phyloP scores from a whole-genome alignment of 306 rosid species.

The Fragaria nilgerrensis region DNA sequence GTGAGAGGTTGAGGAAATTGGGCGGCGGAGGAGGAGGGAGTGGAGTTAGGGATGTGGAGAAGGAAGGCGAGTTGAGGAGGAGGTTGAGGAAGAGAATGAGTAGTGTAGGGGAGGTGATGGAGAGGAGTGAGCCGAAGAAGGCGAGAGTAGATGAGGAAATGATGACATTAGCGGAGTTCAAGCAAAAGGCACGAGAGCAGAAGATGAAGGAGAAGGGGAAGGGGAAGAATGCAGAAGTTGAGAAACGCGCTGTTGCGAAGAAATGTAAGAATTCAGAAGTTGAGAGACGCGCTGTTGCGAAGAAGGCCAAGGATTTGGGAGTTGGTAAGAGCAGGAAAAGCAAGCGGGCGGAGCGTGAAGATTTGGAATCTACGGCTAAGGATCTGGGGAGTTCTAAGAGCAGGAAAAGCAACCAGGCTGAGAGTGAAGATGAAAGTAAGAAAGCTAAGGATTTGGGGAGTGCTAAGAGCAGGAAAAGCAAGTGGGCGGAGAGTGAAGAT shows the following conservation, averaged over 20 bases:
- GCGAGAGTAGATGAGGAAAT: conserved; percentile 48
- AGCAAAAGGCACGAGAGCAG: conserved; percentile 40
- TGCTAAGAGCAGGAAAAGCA: conserved; percentile 10
- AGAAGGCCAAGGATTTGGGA: no score
- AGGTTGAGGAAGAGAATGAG: conserved; percentile 59
- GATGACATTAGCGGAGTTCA: conserved; percentile 87
- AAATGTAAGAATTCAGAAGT: conserved; percentile 14
- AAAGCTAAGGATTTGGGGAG: conserved; percentile 24
- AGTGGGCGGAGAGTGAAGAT: conserved; percentile 25
- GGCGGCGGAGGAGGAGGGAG: neutral
- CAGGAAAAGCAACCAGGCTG: no score
- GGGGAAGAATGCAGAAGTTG: conserved; percentile 27
- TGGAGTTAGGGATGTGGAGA: conserved; percentile 13
- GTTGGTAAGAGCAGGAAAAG: no score
- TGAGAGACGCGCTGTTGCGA: conserved; percentile 4
- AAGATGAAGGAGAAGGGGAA: conserved; percentile 27
- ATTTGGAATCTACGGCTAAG: no score
- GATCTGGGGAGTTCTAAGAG: no score
- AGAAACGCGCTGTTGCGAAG: neutral
- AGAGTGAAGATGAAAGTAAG: no score
- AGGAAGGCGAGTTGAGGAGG: conserved; percentile 23
- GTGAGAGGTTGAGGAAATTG: conserved; percentile 31
- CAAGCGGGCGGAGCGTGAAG: no score
- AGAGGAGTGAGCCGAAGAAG: conserved; percentile 52
- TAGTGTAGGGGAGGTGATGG: conserved; percentile 66